Evolutionary conservation across 2,329 filamentous ascomycete genomes (phyloP), one percentile per base, ranked within the genome.

Genomic region (Alternaria burnsii): DNA sequence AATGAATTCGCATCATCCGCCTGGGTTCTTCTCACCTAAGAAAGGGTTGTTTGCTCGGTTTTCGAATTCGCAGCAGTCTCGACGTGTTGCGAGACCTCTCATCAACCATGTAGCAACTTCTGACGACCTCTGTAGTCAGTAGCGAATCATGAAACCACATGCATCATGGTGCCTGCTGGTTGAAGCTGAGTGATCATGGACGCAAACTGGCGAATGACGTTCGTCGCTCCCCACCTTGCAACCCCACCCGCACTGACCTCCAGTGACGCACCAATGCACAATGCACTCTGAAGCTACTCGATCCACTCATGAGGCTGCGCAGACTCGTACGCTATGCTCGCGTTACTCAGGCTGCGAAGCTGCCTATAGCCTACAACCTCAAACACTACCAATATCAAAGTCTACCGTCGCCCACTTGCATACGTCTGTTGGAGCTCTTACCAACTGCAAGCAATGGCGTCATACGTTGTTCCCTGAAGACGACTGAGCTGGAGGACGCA

Each of bases 371-470:
- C 44, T 64, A 66, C 38, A 55, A 66, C n/a, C 22, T 68, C 16
- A 55, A 61, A 46, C 54, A 48, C 26, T 72, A 72, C 51, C 52
- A 58, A 50, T 72, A 71, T 52, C 51, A 60, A 11, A 61, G 64
- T 22, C 54, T 74, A 30, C 68, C 70, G 8, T 64, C 66, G 3
- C 42, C 62, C n/a, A 67, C 60, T 7, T 67, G 52, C 38, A 70
- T 75, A 32, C 68, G 68, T 7, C 59, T 73, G 6, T 58, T 72
- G 14, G 67, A 70, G 47, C 22, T 75, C 32, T 26, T 61, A 10
- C 67, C 68, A 26, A 64, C 55, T 8, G 24, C 52, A 26, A 61
- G 66, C 12, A 60, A 54, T 16, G 58, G 34, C 8, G 41, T 32
- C 22, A 52, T 73, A 9, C 52, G 26, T 14, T 69, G 68, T 46